Conservation (phyloP, 2,329 filamentous ascomycete genomes). For the Xenoacremonium recifei region DNA sequence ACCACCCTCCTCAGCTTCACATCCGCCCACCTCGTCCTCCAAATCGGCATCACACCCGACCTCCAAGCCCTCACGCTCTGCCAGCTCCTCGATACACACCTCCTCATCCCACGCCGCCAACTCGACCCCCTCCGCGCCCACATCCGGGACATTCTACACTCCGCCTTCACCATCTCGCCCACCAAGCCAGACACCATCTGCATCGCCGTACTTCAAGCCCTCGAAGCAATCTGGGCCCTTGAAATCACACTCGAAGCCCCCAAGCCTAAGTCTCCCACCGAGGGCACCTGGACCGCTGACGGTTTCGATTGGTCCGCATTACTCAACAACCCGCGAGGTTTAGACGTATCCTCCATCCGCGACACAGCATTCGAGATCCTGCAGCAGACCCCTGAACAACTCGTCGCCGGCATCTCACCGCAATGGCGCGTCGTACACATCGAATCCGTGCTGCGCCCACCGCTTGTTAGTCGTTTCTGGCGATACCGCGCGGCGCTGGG, state of each 20-base stretch:
- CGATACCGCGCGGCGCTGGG: conserved; percentile 25
- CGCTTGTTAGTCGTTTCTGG: conserved; percentile 31
- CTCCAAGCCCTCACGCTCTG: conserved; percentile 3
- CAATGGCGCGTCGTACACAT: conserved; percentile 35
- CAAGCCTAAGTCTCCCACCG: neutral
- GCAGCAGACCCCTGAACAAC: conserved; percentile 6
- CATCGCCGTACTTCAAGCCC: conserved; percentile 13
- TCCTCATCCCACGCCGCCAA: neutral
- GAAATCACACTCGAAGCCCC: conserved; percentile 3
- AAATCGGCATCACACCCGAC: conserved; percentile 6
- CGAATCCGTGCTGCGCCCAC: conserved; percentile 35
- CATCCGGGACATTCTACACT: conserved; percentile 10
- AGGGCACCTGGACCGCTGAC: conserved; percentile 12
- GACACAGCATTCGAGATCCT: conserved; percentile 15
- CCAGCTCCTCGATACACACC: conserved; percentile 5
- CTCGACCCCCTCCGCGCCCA: conserved; percentile 16
- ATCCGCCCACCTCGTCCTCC: conserved; percentile 6
- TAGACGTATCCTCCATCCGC: conserved; percentile 16
- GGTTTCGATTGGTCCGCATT: conserved; percentile 12
- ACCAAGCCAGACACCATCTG: conserved; percentile 6
- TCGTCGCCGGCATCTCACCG: conserved; percentile 6
- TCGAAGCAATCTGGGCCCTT: conserved; percentile 12
- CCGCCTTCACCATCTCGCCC: neutral
- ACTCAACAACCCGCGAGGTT: conserved; percentile 14
- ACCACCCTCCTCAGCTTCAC: conserved; percentile 5